Evolutionary conservation across 805 yeast species (phyloP), one percentile per base, ranked within the genome.

Genomic region (Starmerella vitae): DNA sequence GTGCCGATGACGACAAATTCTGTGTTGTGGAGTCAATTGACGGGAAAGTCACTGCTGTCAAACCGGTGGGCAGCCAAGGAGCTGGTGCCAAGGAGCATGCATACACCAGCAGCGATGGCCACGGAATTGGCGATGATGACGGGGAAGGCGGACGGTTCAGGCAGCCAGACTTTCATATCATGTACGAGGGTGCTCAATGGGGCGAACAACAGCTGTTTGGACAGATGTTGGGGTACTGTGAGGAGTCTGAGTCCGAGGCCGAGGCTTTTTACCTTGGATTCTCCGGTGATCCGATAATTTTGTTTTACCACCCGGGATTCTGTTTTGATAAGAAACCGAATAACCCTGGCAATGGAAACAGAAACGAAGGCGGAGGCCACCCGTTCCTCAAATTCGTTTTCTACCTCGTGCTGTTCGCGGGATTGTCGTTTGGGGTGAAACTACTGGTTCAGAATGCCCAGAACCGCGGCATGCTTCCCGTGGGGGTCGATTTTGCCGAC

Each of bases 381-480:
- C 91, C 93, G 38, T 72, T 86, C 69, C 72, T 86, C 55, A 72
- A 85, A 2, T 82, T 88, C 76, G 53, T 84, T 8, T 82, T 86
- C 54, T 76, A 86, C 49, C 61, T 85, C n/a, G 59, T 77, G 47
- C 81, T 82, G 14, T 59, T 88, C 25, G 70, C 71, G 33, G 67
- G 80, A 50, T 76, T 84, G 33, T 73, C 74, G 30, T 86, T 82
- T 58, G 70, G 79, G 19, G 70, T 77, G 38, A 76, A 75, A 20
- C 78, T 78, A 25, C 81, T 85, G 1, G 79, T 85, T 82, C 66
- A 77, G 47, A 78, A 77, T 50, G 74, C 74, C 50, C 74, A 79
- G 49, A 74, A 80, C 48, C 82, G 85, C 33, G 71, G 69, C 10
- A 63, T 72, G 47, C 67, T 73, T 14, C 74, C 76, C 18, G 85